Evolutionary conservation across 495 filamentous ascomycete genomes (phyloP).

Genomic region (Podospora bellae-mahoneyi): DNA sequence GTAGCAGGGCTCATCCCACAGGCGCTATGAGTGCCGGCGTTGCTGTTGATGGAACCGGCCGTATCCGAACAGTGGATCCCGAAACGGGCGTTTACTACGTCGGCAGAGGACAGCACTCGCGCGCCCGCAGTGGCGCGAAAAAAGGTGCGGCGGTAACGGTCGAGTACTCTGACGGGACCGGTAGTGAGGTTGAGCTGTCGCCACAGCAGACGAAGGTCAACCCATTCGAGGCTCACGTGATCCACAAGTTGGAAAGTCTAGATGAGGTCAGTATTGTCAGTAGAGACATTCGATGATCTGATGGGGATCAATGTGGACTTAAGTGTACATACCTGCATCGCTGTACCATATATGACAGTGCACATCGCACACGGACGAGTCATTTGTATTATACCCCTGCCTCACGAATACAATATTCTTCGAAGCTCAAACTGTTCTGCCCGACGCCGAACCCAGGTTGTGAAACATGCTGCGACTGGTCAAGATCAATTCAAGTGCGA

Average conservation of each 20-base stretch:
- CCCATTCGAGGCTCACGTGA: slow-evolving; percentile 16
- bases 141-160: neutral
- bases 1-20: neutral
- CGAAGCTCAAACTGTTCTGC: neutral
- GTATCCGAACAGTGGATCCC: slow-evolving; percentile 1
- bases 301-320: neutral
- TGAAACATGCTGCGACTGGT: too few species aligned
- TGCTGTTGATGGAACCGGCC: neutral
- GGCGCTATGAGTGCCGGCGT: neutral
- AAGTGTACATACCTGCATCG: neutral
- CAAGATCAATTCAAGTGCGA: too few species aligned
- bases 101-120: neutral
- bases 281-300: neutral
- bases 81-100: neutral
- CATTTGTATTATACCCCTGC: neutral
- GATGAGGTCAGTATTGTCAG: neutral
- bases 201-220: neutral
- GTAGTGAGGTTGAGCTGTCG: slow-evolving; percentile 15
- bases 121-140: neutral
- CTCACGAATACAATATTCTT: neutral
- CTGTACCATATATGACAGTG: neutral
- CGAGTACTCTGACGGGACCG: neutral
- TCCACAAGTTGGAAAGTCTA: slow-evolving; percentile 2
- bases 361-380: neutral
- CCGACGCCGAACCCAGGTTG: too few species aligned